Evolutionary conservation across 106 monocot genomes (phyloP), one percentile per base, ranked within the genome.

Genomic region (Posidonia australis): DNA sequence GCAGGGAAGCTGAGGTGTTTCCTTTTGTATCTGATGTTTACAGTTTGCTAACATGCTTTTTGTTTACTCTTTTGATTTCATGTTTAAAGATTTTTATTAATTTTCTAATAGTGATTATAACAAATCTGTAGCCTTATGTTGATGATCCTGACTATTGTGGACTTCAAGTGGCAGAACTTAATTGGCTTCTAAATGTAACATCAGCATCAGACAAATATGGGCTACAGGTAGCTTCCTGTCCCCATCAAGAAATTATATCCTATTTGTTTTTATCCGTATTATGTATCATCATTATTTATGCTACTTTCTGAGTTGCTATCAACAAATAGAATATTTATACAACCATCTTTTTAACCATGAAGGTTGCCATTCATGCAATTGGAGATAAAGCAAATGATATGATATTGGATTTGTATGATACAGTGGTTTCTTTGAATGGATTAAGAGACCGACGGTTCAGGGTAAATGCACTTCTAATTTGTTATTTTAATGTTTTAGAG

Each of bases 291-390:
- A 36, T 4, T 36, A 36, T 7, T 2, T 36, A 36, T 36, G 36
- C 36, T 36, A 36, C 7, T 36, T 7, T 36, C 7, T 36, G 36
- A 36, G 5, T 36, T 36, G 7, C 7, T 7, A 36, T 36, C 48
- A 49, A 49, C 1, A 23, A 41, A 5, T 1, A 27, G 44, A 63
- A 23, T 16, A 41, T 44, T 49, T 47, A 10, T 46, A 17, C 5
- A 24, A 16, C 7, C 18, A n/a, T 58, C 58, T 58, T 45, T 29
- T n/a, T 9, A 17, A 22, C 25, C 1, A 24, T 58, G 14, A 36
- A 94, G 94, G 78, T 94, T 79, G 94, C 94, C 25, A 78, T 94
- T 72, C 94, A 94, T 80, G 94, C 94, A 41, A 94, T 94, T 63
- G 94, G 94, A 66, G 90, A 94, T 62, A 90, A 94, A 86, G 89